Percentiles rank a stretch among this genome's conserved stretches.
These are phyloP conservation scores for Populus hybrid DNA, from an alignment of 441 rosid species.

Conservation along the genomic window DNA sequence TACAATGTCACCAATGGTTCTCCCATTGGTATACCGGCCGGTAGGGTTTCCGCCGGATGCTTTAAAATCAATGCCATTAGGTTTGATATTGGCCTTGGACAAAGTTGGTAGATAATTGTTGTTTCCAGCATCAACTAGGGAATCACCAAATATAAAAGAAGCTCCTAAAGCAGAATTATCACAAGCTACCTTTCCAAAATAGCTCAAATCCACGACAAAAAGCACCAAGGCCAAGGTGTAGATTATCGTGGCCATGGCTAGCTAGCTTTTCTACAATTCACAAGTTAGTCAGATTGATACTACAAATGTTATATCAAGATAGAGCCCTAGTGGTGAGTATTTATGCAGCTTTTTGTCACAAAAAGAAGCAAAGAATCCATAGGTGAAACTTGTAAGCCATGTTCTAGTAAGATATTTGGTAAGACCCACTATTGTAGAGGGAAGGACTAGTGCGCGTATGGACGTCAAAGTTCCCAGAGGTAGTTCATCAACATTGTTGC, in stretches of 20 bases:
- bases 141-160: constrained; percentile 89
- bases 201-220: constrained; percentile 17
- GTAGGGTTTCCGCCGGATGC: constrained; percentile 77
- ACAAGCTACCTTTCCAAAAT: constrained; percentile 36
- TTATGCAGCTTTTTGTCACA: constrained; percentile 16
- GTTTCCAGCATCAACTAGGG: constrained; percentile 90
- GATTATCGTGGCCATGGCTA: constrained; percentile 28
- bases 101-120: constrained; percentile 74
- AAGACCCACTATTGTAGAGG: constrained; percentile 25
- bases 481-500: constrained; percentile 39
- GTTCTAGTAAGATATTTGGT: constrained; percentile 40
- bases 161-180: constrained; percentile 41
- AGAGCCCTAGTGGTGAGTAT: background rate
- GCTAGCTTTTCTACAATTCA: background rate
- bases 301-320: background rate
- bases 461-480: constrained; percentile 27
- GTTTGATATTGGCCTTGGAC: constrained; percentile 72
- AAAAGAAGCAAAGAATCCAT: background rate
- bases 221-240: constrained; percentile 23
- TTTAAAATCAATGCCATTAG: constrained; percentile 83
- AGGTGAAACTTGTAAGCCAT: constrained; percentile 48
- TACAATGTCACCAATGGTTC: constrained; percentile 87
- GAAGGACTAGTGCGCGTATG: background rate
- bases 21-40: constrained; percentile 82
- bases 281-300: background rate